Percentiles rank a stretch among this genome's conserved stretches.
These are phyloP conservation scores for Hemileccinum impolitum DNA, from an alignment of 768 basidiomycete species.

Conservation along the genomic window DNA sequence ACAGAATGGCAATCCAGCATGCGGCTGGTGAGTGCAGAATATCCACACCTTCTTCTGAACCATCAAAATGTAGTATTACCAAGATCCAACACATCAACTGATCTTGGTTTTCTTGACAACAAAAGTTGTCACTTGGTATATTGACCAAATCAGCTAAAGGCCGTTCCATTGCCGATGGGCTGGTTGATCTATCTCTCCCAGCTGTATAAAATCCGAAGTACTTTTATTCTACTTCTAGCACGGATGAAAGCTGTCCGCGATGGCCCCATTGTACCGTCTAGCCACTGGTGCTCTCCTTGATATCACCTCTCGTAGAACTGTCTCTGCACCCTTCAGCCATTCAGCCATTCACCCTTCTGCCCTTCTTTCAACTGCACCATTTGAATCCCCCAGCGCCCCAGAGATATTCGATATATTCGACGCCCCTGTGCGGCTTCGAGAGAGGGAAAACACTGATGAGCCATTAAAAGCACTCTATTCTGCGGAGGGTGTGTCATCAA, in stretches of 20 bases:
- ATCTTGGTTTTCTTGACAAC: slow-evolving; percentile 9
- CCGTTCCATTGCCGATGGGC: slow-evolving; percentile 21
- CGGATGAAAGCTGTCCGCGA: neutral
- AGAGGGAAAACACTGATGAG: slow-evolving; percentile 29
- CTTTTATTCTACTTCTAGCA: neutral
- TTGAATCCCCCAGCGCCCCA: slow-evolving; percentile 17
- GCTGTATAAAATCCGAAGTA: slow-evolving; percentile 17
- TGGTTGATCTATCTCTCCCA: slow-evolving; percentile 1
- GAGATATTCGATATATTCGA: slow-evolving; percentile 53
- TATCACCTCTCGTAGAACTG: slow-evolving; percentile 6
- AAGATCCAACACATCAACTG: neutral
- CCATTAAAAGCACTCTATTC: slow-evolving; percentile 8
- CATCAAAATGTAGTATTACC: neutral
- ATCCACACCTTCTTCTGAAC: neutral
- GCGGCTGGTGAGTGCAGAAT: neutral
- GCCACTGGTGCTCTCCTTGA: slow-evolving; percentile 5
- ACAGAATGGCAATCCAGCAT: neutral
- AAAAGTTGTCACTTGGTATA: neutral
- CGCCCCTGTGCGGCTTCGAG: slow-evolving; percentile 40
- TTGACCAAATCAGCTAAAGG: slow-evolving; percentile 8
- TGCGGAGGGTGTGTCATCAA: slow-evolving; percentile 5
- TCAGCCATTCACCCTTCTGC: slow-evolving; percentile 13
- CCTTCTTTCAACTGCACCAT: slow-evolving; percentile 1
- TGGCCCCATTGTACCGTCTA: slow-evolving; percentile 16
- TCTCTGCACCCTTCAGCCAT: slow-evolving; percentile 11